Base-by-base conservation (phyloP, 2,329 filamentous ascomycete genomes). In the Ophiostoma novo-ulmi region DNA sequence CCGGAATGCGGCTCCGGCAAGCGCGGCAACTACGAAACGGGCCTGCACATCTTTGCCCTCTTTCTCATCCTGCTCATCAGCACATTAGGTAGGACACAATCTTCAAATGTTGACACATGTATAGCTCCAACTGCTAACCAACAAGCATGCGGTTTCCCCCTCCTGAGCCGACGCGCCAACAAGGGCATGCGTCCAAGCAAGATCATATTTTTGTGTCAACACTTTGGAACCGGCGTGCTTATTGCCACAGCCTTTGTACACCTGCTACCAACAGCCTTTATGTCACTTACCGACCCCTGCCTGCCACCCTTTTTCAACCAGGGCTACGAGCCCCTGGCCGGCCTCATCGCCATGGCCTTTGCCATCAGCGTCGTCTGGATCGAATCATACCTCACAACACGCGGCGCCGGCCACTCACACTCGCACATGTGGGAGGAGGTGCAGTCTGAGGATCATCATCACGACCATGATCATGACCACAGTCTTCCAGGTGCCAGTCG, bases 201-300 rank as follows among this genome's bases (percentile, higher is more conserved):
- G 31, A 83, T 90, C 75, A 84, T 90, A 73, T 90, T 91, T 77
- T 81, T 89, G 73, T 89, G 88, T 75, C 87, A 90, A 74, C 90
- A 93, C 80, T 91, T 92, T 74, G 91, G 92, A 76, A 95, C 92
- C 0, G 92, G 92, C 72, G 92, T 95, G 26, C 82, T 95, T n/a
- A 89, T 95, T 73, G 91, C 92, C 13, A 95, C 92, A 0, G 91
- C 92, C 70, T 95, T 95, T 76, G 91, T 94, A 36, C 91, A 94
- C 80, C 83, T 91, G 14, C 84, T 90, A 4, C 89, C 87, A 70
- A 91, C 87, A 36, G 89, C 89, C 0, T 91, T 91, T 75, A 79
- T 83, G 71, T 89, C 88, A 58, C 81, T 91, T 26, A 89, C 85
- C 74, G 86, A 91, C 73, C 89, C 89, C 63, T 91, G 89, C 75